Conservation (phyloP, 2,329 filamentous ascomycete species). For the Cordyceps farinosa region DNA sequence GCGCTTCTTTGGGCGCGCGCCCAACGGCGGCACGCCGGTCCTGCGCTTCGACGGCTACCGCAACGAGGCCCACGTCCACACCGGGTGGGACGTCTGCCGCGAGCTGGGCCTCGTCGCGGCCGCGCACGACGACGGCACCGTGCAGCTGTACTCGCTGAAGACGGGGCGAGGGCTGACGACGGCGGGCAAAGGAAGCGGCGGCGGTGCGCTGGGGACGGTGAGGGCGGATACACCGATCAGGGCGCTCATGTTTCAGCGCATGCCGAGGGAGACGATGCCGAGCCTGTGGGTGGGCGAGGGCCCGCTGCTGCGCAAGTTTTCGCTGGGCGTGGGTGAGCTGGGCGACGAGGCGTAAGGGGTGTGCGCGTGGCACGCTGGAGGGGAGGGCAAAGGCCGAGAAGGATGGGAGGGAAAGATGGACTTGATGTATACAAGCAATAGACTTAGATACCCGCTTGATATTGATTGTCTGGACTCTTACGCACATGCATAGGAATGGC, state of each 20-base stretch:
- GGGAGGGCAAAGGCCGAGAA: no score
- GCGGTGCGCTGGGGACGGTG: conserved; percentile 26
- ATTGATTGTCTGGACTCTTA: no score
- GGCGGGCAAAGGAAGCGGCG: neutral
- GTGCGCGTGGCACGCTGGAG: no score
- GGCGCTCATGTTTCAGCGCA: conserved; percentile 43
- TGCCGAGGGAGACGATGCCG: conserved; percentile 42
- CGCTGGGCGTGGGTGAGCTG: conserved; percentile 34
- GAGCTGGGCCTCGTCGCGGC: conserved; percentile 51
- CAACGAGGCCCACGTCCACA: conserved; percentile 46
- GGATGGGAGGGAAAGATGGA: neutral
- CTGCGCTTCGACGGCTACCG: conserved; percentile 47
- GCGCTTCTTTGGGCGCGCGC: conserved; percentile 36
- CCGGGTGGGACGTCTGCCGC: conserved; percentile 50
- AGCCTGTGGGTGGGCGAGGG: conserved; percentile 47
- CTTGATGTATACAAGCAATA: neutral
- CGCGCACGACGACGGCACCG: conserved; percentile 47
- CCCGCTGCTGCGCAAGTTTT: conserved; percentile 39
- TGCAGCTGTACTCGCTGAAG: conserved; percentile 48
- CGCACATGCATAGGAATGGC: no score
- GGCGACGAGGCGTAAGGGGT: conserved; percentile 34
- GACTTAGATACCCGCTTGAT: no score
- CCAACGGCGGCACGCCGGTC: conserved; percentile 33
- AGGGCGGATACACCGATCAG: conserved; percentile 33
- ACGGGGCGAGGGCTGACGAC: conserved; percentile 39